Conservation (phyloP, 257 asterid species). For the Dorcoceras hygrometricum region DNA sequence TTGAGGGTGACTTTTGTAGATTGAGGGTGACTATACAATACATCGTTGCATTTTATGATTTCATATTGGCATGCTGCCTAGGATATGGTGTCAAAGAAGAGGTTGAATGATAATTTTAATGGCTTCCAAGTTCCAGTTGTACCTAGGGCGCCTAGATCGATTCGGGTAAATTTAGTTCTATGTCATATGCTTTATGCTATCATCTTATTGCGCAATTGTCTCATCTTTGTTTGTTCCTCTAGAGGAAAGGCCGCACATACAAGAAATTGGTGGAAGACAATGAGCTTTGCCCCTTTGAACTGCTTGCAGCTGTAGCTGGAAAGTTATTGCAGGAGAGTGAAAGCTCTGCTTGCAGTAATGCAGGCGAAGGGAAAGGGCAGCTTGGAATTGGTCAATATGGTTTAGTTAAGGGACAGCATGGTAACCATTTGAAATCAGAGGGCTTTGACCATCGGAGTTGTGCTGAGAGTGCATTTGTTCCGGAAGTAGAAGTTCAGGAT, state of each 20-base stretch:
- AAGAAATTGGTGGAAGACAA: conserved; percentile 47
- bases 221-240: conserved; percentile 28
- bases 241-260: conserved; percentile 51
- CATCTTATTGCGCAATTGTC: conserved; percentile 17
- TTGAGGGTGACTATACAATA: conserved; percentile 30
- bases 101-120: conserved; percentile 42
- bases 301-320: conserved; percentile 96
- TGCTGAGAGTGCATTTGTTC: conserved; percentile 67
- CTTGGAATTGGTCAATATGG: conserved; percentile 30
- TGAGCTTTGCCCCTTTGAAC: conserved; percentile 83
- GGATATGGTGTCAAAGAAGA: conserved; percentile 63
- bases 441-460: conserved; percentile 74
- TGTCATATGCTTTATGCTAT: conserved; percentile 19
- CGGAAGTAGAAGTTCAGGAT: conserved; percentile 40
- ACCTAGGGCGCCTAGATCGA: conserved; percentile 78
- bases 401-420: conserved; percentile 34
- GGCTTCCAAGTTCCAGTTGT: conserved; percentile 46
- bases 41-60: conserved; percentile 33
- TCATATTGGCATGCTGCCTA: conserved; percentile 50
- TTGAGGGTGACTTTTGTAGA: conserved; percentile 39
- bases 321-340: conserved; percentile 84
- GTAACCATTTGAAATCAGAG: conserved; percentile 47
- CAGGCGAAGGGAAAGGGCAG: conserved; percentile 43
- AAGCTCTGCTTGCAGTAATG: conserved; percentile 88
- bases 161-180: conserved; percentile 45